Evolutionary conservation across 129 eudicot species (phyloP).

Genomic region (Rutidosis leptorrhynchoides): DNA sequence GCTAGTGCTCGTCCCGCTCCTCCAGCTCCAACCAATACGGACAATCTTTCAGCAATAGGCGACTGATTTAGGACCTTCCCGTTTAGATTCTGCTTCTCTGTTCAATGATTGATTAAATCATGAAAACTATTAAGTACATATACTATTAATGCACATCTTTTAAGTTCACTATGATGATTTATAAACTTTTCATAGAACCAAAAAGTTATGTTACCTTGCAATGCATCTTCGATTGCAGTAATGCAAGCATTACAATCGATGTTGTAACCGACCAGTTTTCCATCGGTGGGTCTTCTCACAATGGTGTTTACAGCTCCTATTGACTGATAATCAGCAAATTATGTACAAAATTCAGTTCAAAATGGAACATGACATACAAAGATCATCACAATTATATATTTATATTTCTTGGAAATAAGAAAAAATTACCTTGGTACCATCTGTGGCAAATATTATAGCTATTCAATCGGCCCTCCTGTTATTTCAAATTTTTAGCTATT

Average conservation of each 20-base stretch:
- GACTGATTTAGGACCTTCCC: constrained; percentile 47
- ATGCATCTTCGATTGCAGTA: constrained; percentile 78
- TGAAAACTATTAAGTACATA: neutral
- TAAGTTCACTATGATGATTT: neutral
- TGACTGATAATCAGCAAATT: constrained; percentile 38
- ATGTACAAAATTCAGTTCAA: neutral
- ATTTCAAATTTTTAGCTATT: no score
- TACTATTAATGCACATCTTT: neutral
- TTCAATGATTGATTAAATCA: constrained; percentile 9
- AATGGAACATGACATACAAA: neutral
- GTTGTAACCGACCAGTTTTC: constrained; percentile 80
- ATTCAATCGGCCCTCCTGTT: no score
- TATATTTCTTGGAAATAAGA: no score
- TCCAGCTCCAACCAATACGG: constrained; percentile 90
- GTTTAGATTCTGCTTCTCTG: constrained; percentile 45
- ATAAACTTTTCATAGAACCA: neutral
- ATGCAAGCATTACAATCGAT: constrained; percentile 82
- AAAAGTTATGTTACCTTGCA: constrained; percentile 44
- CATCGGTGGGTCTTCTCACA: constrained; percentile 67
- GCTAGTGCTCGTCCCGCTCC: constrained; percentile 94
- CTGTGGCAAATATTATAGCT: no score
- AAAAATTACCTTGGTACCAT: no score
- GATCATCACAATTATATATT: no score
- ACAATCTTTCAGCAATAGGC: constrained; percentile 62
- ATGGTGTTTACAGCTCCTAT: constrained; percentile 92